Percentiles rank a stretch among this genome's conserved stretches.
Conservation (phyloP, 495 filamentous ascomycete species). For the Talaromyces borbonicus region DNA sequence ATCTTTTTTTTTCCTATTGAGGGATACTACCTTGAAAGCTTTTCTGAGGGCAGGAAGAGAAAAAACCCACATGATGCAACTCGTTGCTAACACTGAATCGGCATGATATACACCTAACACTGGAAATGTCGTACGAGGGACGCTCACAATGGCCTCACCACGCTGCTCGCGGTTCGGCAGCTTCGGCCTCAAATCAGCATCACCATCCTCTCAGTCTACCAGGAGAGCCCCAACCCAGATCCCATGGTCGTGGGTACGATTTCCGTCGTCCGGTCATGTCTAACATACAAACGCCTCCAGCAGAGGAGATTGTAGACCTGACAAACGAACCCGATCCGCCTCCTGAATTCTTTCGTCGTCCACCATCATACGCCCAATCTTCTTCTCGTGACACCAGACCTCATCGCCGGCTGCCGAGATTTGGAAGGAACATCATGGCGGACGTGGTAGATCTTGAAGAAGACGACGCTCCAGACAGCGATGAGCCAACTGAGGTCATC, state of each 20-base stretch:
- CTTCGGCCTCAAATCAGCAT: constrained; percentile 10
- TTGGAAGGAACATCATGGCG: constrained; percentile 25
- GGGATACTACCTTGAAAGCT: too few species aligned
- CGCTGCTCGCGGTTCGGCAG: constrained; percentile 16
- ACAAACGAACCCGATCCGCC: constrained; percentile 40
- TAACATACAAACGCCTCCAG: constrained; percentile 10
- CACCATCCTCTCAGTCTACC: not conserved
- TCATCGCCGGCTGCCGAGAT: constrained; percentile 19
- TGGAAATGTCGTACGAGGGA: constrained; percentile 24
- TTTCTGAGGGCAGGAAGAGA: too few species aligned
- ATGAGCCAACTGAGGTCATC: constrained; percentile 10
- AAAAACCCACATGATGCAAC: too few species aligned
- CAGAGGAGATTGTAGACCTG: constrained; percentile 43
- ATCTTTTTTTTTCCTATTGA: too few species aligned
- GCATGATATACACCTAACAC: constrained; percentile 26
- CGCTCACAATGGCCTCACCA: constrained; percentile 16
- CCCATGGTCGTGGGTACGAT: constrained; percentile 40
- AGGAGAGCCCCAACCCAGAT: constrained; percentile 25
- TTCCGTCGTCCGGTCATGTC: constrained; percentile 36
- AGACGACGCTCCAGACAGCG: constrained; percentile 11
- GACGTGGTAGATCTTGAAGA: constrained; percentile 29
- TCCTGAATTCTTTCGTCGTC: constrained; percentile 8
- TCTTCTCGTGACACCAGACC: constrained; percentile 4
- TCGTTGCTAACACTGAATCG: too few species aligned
- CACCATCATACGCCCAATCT: constrained; percentile 3